phyloP scores from a whole-genome alignment of 306 rosid species.

The Cicer chorassanicum region DNA sequence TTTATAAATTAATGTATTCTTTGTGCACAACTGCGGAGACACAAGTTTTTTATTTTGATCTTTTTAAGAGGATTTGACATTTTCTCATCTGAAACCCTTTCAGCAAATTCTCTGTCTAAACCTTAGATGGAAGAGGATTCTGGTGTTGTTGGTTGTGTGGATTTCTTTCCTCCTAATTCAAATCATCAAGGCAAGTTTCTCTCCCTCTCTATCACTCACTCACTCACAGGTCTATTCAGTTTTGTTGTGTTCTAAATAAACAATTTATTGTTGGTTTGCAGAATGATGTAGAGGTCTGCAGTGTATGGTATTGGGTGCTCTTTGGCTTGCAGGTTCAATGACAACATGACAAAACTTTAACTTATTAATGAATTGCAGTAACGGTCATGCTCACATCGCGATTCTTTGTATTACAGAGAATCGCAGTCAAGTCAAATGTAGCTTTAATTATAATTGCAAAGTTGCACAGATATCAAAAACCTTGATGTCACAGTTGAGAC shows the following conservation, averaged over 20 bases:
- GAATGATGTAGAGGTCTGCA: slow-evolving; percentile 65
- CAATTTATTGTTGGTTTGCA: slow-evolving; percentile 48
- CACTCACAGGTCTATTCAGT: background rate
- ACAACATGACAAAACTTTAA: slow-evolving; percentile 15
- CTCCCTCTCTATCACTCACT: background rate
- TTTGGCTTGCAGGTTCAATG: slow-evolving; percentile 71
- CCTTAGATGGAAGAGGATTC: slow-evolving; percentile 70
- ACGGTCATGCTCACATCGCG: background rate
- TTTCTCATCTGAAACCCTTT: slow-evolving; percentile 12
- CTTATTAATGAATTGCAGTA: background rate
- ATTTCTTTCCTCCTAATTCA: slow-evolving; percentile 69
- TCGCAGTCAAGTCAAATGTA: background rate
- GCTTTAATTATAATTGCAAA: background rate
- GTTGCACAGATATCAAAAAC: background rate
- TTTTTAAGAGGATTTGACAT: slow-evolving; percentile 8
- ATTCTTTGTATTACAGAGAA: background rate
- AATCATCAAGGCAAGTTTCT: slow-evolving; percentile 65
- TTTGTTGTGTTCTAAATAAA: background rate
- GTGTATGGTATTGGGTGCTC: slow-evolving; percentile 81
- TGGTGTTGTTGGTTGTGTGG: slow-evolving; percentile 64
- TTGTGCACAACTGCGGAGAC: too few relatives aligned
- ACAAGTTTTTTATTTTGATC: background rate
- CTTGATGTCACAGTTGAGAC: background rate
- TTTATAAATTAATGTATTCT: too few relatives aligned
- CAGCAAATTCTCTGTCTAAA: slow-evolving; percentile 75